These are phyloP conservation scores for Panaeolus papilionaceus DNA, from an alignment of 768 basidiomycete genomes.

Conservation along the genomic window DNA sequence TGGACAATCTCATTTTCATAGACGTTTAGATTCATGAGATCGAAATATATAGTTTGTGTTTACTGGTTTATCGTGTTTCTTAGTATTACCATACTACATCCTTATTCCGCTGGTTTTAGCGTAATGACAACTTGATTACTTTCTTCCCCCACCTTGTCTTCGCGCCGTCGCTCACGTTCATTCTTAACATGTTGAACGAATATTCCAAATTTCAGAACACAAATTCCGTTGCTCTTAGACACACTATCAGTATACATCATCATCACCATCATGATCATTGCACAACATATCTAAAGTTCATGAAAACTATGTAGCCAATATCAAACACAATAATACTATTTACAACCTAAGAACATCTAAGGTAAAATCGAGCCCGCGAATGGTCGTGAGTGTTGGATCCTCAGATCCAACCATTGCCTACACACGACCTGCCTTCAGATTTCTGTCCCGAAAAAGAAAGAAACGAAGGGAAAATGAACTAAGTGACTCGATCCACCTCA, in stretches of 20 bases:
- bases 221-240: too few species aligned
- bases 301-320: slow-evolving; percentile 13
- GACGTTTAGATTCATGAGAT: slow-evolving; percentile 16
- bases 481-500: slow-evolving; percentile 3
- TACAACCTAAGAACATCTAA: background rate
- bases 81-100: background rate
- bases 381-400: slow-evolving; percentile 13
- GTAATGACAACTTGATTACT: slow-evolving; percentile 10
- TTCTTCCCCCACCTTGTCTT: background rate
- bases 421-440: background rate
- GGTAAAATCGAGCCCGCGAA: slow-evolving; percentile 13
- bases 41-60: slow-evolving; percentile 7
- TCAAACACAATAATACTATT: background rate
- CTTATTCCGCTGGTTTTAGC: slow-evolving; percentile 7
- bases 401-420: slow-evolving; percentile 8
- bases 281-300: slow-evolving; percentile 12
- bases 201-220: too few species aligned
- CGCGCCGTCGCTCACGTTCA: too few species aligned
- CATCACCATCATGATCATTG: slow-evolving; percentile 5
- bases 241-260: background rate
- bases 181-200: too few species aligned
- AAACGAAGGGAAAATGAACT: slow-evolving; percentile 9
- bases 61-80: slow-evolving; percentile 3
- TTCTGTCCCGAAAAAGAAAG: background rate
- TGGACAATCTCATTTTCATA: slow-evolving; percentile 11